Conservation (phyloP, 768 basidiomycete genomes). For the Naganishia antarctica region DNA sequence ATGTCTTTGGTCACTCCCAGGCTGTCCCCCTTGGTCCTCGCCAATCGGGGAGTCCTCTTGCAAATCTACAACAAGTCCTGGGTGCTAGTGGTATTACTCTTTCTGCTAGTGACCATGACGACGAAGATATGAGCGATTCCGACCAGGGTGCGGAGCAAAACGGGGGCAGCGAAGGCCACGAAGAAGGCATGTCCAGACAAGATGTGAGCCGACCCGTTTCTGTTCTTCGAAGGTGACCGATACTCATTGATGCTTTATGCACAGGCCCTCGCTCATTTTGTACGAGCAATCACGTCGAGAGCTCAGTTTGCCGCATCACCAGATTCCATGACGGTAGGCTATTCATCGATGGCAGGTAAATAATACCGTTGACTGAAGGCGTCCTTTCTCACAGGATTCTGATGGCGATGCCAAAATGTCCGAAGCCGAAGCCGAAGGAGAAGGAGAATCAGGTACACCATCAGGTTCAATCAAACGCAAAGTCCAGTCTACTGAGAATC, state of each 20-base stretch:
- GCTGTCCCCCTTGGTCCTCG: conserved; percentile 36
- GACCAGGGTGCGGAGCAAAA: conserved; percentile 16
- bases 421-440: conserved; percentile 9
- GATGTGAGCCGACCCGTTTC: conserved; percentile 13
- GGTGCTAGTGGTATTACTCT: conserved; percentile 65
- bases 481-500: conserved; percentile 13
- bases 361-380: background rate
- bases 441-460: conserved; percentile 19
- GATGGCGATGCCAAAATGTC: conserved; percentile 25
- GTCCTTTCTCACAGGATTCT: conserved; percentile 8
- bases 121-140: conserved; percentile 49
- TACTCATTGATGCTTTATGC: background rate
- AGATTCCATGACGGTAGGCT: conserved; percentile 11
- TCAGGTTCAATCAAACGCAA: conserved; percentile 11
- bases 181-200: conserved; percentile 20
- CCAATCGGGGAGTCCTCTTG: conserved; percentile 50
- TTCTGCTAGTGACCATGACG: conserved; percentile 55
- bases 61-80: conserved; percentile 58
- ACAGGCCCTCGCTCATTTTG: conserved; percentile 24
- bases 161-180: background rate
- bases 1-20: conserved; percentile 52
- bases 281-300: conserved; percentile 20
- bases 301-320: background rate
- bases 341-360: background rate
- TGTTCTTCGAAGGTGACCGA: background rate